A percentile compares a stretch with the other conserved stretches of the same genome.
Evolutionary conservation across 345 rosid genomes (phyloP).

Genomic region (Eucalyptus urophylla): DNA sequence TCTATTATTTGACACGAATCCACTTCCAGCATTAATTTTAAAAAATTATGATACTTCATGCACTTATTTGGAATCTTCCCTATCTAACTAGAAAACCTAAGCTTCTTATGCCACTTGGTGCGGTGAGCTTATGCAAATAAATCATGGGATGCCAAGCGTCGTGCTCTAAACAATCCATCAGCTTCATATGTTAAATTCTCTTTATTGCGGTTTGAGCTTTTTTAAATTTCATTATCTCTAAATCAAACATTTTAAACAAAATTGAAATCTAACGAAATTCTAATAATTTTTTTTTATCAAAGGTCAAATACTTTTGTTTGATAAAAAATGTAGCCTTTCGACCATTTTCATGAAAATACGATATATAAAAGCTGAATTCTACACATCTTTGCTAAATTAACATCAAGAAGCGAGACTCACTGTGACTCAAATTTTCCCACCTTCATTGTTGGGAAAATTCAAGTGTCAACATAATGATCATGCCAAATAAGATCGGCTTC

Average conservation of each 20-base stretch:
- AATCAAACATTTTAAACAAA: too few species aligned
- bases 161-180: too few species aligned
- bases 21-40: fast-evolving
- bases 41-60: fast-evolving
- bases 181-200: not conserved
- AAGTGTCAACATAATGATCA: not conserved
- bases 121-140: too few species aligned
- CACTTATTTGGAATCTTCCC: fast-evolving
- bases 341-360: not conserved
- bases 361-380: not conserved
- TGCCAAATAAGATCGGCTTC: not conserved
- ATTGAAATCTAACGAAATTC: not conserved
- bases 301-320: not conserved
- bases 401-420: fast-evolving
- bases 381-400: not conserved
- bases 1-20: too few species aligned
- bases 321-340: fast-evolving
- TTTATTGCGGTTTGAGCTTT: not conserved
- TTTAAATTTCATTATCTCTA: not conserved
- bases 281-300: too few species aligned
- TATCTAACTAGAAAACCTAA: too few species aligned
- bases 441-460: not conserved
- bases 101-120: too few species aligned
- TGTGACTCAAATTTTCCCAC: fast-evolving
- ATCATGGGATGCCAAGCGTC: too few species aligned